phyloP scores from a whole-genome alignment of 148 eudicot genomes.

The Cornus controversa region DNA sequence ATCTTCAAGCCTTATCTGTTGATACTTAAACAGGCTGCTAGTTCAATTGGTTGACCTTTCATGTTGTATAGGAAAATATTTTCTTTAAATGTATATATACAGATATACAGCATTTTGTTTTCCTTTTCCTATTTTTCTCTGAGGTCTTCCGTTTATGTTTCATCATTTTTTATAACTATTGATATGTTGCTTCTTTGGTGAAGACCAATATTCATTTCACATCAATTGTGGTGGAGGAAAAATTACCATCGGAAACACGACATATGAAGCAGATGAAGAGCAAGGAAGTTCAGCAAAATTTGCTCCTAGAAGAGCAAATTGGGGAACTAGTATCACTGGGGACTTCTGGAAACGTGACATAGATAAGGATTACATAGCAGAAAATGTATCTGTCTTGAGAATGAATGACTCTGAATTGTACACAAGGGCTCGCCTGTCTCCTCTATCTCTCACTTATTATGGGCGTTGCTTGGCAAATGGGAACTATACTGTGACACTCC shows the following conservation, averaged over 20 bases:
- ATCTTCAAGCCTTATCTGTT: background rate
- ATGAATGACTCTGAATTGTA: constrained; percentile 39
- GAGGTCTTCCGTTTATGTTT: too few species aligned
- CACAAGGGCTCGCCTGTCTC: constrained; percentile 53
- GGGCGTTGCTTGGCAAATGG: constrained; percentile 69
- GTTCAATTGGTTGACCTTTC: too few species aligned
- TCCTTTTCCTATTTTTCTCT: background rate
- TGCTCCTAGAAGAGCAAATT: constrained; percentile 24
- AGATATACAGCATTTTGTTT: background rate
- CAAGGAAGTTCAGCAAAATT: constrained; percentile 44
- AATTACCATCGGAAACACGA: constrained; percentile 28
- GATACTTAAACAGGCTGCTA: too few species aligned
- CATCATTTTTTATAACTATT: background rate
- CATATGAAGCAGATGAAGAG: constrained; percentile 46
- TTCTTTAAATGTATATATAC: too few species aligned
- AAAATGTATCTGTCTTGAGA: constrained; percentile 21
- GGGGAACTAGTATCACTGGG: constrained; percentile 75
- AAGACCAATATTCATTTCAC: constrained; percentile 48
- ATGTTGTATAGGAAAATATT: too few species aligned
- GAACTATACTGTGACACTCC: constrained; percentile 56
- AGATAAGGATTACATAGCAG: constrained; percentile 19
- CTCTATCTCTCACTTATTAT: constrained; percentile 65
- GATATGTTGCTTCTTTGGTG: constrained; percentile 12
- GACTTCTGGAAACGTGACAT: constrained; percentile 23
- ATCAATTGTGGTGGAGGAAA: constrained; percentile 62